Base-by-base conservation (phyloP, 495 filamentous ascomycete species). In the Penicillium egyptiacum region DNA sequence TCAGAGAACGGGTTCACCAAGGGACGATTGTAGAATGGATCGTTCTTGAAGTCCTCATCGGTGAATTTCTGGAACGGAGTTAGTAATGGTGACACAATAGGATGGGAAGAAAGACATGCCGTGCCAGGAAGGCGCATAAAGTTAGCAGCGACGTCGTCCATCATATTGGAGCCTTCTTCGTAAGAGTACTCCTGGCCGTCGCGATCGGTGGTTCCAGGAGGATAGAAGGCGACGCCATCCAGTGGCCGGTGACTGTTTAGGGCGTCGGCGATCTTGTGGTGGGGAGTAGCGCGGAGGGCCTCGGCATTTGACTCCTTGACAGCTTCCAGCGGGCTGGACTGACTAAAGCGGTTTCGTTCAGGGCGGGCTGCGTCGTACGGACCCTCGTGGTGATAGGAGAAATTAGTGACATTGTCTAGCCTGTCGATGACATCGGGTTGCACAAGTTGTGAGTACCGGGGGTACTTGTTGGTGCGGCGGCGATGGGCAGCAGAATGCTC, bases 321-420 rank as follows among this genome's bases (percentile, higher is more conserved):
- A 6, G 94, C 95, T 31, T 88, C 90, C 14, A 98, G 69, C 0
- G 94, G 94, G 44, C 75, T 89, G 66, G 62, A 77, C 50, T 79
- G 73, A 64, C 70, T 77, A 62, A 83, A 70, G n/a, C 69, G 73
- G 70, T 96, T 96, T 20, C 88, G 76, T 25, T 89, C 81, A 6
- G 85, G 72, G 44, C 89, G 79, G 4, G 88, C 87, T 0, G 94
- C 91, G 69, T 98, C 94, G 60, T 89, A 98, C 0, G 94, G 94
- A 0, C 94, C 94, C 54, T 88, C 89, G 61, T 98, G 94, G 68
- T 98, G 94, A 64, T 96, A 98, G 3, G 77, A 71, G 8, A 69
- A 73, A 17, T 79, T 76, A 3, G 77, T 79, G 2, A 86, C 72
- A 50, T 77, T 72, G 62, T 96, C 94, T 0, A 98, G 81, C 3